phyloP scores from a whole-genome alignment of 1,284 basidiomycete genomes.

The Thelephora terrestris region DNA sequence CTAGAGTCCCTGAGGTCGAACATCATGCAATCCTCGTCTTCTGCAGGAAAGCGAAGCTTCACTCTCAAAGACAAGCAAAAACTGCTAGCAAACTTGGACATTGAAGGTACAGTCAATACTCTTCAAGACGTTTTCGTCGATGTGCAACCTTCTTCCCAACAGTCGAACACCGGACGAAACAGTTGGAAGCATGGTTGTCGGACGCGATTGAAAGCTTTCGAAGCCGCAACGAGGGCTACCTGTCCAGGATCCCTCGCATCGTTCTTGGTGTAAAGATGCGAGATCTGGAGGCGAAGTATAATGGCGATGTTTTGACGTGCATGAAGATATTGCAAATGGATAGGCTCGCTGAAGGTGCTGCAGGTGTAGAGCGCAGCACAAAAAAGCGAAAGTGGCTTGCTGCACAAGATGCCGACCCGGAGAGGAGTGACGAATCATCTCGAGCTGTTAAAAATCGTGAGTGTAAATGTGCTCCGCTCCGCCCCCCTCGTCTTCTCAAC shows the following conservation, averaged over 20 bases:
- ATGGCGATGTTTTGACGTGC: conserved; percentile 60
- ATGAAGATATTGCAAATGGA: conserved; percentile 55
- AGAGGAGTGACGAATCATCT: conserved; percentile 26
- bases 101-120: conserved; percentile 48
- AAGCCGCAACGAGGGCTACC: conserved; percentile 58
- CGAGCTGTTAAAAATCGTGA: conserved; percentile 52
- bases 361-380: conserved; percentile 52
- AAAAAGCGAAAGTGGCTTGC: conserved; percentile 68
- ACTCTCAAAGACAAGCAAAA: conserved; percentile 60
- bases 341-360: conserved; percentile 21
- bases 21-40: no score
- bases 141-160: conserved; percentile 5
- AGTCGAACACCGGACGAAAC: conserved; percentile 62
- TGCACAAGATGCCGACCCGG: conserved; percentile 42
- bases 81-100: conserved; percentile 63
- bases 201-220: conserved; percentile 63
- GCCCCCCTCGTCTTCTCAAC: background rate
- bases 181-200: conserved; percentile 61
- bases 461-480: conserved; percentile 11
- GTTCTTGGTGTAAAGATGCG: conserved; percentile 61
- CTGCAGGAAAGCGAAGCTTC: conserved; percentile 20
- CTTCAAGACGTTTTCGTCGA: conserved; percentile 5
- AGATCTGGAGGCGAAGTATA: conserved; percentile 68
- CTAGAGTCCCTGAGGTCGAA: no score
- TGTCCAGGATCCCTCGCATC: conserved; percentile 64